Evolutionary conservation across 1,284 basidiomycete genomes (phyloP).

Genomic region (Rhodotorula sp.): DNA sequence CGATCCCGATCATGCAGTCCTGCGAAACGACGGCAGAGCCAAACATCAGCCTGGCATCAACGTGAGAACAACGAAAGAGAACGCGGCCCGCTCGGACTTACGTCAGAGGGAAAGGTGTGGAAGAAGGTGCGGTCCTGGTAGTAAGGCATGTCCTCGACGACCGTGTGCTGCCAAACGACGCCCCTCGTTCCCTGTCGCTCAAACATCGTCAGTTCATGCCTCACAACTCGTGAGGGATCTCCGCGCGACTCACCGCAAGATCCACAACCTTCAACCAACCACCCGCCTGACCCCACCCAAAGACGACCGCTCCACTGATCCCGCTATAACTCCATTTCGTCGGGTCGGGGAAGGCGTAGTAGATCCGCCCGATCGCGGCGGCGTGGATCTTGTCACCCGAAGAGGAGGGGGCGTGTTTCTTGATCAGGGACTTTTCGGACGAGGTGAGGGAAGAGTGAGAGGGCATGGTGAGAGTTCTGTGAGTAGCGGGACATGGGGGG

Average conservation of each 20-base stretch:
- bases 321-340: slow-evolving; percentile 79
- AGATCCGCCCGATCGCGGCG: slow-evolving; percentile 77
- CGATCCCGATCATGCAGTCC: slow-evolving; percentile 85
- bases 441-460: slow-evolving; percentile 38
- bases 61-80: no score
- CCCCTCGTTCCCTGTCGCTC: slow-evolving; percentile 63
- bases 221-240: neutral
- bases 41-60: neutral
- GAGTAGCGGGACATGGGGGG: neutral
- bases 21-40: slow-evolving; percentile 44
- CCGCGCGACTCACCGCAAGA: slow-evolving; percentile 50
- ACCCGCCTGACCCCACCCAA: slow-evolving; percentile 59
- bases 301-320: slow-evolving; percentile 74
- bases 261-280: slow-evolving; percentile 76
- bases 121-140: slow-evolving; percentile 86
- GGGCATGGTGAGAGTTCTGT: slow-evolving; percentile 17
- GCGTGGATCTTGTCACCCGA: slow-evolving; percentile 57
- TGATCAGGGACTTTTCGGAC: slow-evolving; percentile 40
- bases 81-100: no score
- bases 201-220: slow-evolving; percentile 46
- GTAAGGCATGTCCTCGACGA: slow-evolving; percentile 82
- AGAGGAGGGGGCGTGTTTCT: slow-evolving; percentile 36
- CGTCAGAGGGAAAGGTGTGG: slow-evolving; percentile 89
- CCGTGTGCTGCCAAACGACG: slow-evolving; percentile 89
- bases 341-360: slow-evolving; percentile 72